These are phyloP conservation scores for Myxozyma neotropica DNA, from an alignment of 805 yeast species.

Conservation along the genomic window DNA sequence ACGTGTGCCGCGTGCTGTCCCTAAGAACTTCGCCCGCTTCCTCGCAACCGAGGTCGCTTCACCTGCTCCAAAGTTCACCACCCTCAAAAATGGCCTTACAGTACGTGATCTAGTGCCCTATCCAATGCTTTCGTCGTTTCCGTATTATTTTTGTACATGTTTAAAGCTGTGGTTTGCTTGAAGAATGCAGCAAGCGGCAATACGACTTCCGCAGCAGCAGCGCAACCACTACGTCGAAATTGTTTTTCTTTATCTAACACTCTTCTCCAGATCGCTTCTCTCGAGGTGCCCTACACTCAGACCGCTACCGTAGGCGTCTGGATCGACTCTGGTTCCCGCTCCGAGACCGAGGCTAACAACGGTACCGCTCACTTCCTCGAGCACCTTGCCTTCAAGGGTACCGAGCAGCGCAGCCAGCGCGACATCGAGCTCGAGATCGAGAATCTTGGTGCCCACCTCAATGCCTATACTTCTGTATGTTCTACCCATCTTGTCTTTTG, in stretches of 20 bases:
- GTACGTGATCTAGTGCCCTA: constrained; percentile 46
- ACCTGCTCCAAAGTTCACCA: constrained; percentile 65
- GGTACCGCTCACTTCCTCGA: constrained; percentile 98
- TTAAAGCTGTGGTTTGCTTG: too few relatives aligned
- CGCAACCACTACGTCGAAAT: too few relatives aligned
- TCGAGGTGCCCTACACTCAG: constrained; percentile 77
- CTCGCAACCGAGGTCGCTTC: constrained; percentile 36
- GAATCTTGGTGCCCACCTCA: constrained; percentile 93
- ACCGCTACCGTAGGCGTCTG: constrained; percentile 98
- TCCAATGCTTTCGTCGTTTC: not conserved
- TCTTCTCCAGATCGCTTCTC: constrained; percentile 61
- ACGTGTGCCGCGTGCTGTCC: constrained; percentile 16
- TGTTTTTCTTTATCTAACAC: not conserved
- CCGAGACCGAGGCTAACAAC: constrained; percentile 78
- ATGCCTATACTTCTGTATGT: constrained; percentile 84
- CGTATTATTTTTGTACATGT: not conserved
- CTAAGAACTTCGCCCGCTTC: constrained; percentile 24
- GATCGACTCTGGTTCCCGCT: constrained; percentile 98
- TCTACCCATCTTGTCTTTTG: not conserved
- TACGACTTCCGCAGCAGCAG: too few relatives aligned
- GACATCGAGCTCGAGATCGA: constrained; percentile 91
- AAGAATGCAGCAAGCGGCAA: not conserved
- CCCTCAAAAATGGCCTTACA: constrained; percentile 86
- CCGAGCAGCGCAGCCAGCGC: constrained; percentile 74
- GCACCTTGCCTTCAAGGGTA: constrained; percentile 96